Conservation (phyloP, 345 rosid genomes). For the Brassica cretica region DNA sequence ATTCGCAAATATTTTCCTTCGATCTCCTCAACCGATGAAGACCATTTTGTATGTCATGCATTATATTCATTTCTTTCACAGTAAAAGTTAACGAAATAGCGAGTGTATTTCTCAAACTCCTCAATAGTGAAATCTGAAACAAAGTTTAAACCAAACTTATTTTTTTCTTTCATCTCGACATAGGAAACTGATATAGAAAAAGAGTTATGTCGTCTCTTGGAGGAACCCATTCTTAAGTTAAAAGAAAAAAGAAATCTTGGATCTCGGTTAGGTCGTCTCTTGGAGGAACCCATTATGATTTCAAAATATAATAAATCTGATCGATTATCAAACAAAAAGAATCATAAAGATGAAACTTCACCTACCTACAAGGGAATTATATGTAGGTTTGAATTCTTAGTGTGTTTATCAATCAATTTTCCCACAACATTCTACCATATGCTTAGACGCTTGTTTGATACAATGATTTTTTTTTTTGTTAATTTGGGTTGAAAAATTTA, state of each 20-base stretch:
- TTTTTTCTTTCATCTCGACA: conserved; percentile 46
- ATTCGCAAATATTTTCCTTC: conserved; percentile 96
- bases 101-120: conserved; percentile 63
- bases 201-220: conserved; percentile 43
- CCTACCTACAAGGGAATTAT: no score
- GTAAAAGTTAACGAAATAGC: conserved; percentile 58
- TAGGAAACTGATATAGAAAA: conserved; percentile 28
- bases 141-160: conserved; percentile 75
- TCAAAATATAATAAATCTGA: no score
- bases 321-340: background rate
- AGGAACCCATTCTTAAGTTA: conserved; percentile 29
- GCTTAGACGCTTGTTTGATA: no score
- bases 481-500: no score
- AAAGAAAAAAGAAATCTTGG: no score
- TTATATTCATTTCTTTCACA: conserved; percentile 37
- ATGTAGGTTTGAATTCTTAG: no score
- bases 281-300: no score
- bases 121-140: conserved; percentile 76
- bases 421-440: no score
- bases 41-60: conserved; percentile 33
- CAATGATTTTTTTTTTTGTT: no score
- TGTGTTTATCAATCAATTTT: no score
- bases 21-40: conserved; percentile 61
- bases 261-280: no score
- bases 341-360: no score